Evolutionary conservation across 345 rosid species (phyloP).

Genomic region (Eucalyptus rudis): DNA sequence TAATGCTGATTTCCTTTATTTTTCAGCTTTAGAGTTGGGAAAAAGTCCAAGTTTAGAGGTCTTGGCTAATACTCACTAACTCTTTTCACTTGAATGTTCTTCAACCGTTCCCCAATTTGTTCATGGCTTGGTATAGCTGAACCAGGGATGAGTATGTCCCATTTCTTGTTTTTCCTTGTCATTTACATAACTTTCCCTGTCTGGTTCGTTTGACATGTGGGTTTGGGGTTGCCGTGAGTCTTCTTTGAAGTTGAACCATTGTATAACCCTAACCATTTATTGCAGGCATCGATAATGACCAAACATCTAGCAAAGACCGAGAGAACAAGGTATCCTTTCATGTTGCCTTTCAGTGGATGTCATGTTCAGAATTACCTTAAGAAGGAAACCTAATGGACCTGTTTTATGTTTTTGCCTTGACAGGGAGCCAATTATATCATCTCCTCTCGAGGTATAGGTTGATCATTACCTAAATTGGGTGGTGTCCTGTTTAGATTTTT

Average conservation of each 20-base stretch:
- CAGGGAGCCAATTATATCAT: slow-evolving; percentile 56
- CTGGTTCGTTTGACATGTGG: neutral
- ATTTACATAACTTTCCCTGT: neutral
- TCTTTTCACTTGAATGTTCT: neutral
- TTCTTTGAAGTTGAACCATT: neutral
- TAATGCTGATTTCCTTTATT: neutral
- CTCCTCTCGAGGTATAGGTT: slow-evolving; percentile 36
- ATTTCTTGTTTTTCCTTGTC: neutral
- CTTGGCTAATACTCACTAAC: neutral
- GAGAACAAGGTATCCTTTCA: slow-evolving; percentile 48
- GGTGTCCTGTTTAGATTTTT: neutral
- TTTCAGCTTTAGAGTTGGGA: neutral
- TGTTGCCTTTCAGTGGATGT: neutral
- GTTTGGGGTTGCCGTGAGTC: neutral
- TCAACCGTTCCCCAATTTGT: neutral
- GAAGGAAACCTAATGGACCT: neutral
- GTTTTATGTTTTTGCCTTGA: neutral
- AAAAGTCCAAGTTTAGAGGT: neutral
- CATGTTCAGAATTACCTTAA: neutral
- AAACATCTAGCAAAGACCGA: slow-evolving; percentile 78
- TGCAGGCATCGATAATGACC: slow-evolving; percentile 88
- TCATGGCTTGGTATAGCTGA: neutral
- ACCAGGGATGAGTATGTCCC: neutral
- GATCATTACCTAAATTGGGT: neutral
- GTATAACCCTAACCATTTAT: neutral